Evolutionary conservation across 2,329 filamentous ascomycete species (phyloP).

Genomic region (Decorospora gaudefroyi): DNA sequence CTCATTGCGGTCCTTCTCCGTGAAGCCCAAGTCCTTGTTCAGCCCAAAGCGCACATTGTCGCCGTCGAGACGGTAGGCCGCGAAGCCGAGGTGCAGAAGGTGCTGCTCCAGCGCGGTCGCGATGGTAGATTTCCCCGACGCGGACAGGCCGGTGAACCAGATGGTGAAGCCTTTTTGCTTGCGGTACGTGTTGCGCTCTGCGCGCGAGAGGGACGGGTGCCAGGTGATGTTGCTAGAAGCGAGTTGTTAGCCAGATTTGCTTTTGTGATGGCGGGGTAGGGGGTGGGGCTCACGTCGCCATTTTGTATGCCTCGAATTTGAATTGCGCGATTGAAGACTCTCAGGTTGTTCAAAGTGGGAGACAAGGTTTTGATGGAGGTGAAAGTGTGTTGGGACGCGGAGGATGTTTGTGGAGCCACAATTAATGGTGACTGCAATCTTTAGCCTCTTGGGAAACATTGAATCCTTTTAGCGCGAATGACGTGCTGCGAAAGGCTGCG

Average conservation of each 20-base stretch:
- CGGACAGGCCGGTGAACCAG: constrained; percentile 96
- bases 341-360: background rate
- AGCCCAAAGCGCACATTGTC: constrained; percentile 98
- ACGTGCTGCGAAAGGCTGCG: too few species aligned
- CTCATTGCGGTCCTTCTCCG: constrained; percentile 89
- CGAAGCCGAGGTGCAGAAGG: constrained; percentile 79
- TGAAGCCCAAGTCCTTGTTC: constrained; percentile 97
- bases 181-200: constrained; percentile 74
- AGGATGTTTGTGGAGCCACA: constrained; percentile 7
- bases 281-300: constrained; percentile 46
- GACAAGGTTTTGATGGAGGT: constrained; percentile 6
- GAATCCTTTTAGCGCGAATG: constrained; percentile 36
- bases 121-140: constrained; percentile 95
- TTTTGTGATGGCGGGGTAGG: constrained; percentile 28
- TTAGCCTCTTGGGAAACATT: constrained; percentile 16
- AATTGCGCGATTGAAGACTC: background rate
- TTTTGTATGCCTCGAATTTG: constrained; percentile 19
- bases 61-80: constrained; percentile 92
- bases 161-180: constrained; percentile 90
- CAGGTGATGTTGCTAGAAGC: constrained; percentile 80
- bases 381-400: background rate
- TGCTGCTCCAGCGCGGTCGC: constrained; percentile 97
- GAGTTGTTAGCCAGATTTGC: constrained; percentile 17
- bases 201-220: constrained; percentile 79
- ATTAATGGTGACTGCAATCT: constrained; percentile 16